phyloP scores from a whole-genome alignment of 257 asterid species.

The Scutellaria galericulata region DNA sequence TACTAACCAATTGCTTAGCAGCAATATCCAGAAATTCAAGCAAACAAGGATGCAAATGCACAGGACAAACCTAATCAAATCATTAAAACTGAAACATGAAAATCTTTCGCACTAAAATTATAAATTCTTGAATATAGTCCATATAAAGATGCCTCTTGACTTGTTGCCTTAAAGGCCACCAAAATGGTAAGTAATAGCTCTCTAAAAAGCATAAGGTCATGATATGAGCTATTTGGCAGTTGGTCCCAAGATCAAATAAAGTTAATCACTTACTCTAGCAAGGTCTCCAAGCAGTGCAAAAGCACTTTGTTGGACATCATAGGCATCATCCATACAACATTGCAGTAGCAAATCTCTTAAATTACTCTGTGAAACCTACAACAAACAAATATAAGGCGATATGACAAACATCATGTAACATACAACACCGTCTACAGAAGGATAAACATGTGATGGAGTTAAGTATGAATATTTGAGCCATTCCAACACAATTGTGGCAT shows the following conservation, averaged over 20 bases:
- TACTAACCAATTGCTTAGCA: constrained; percentile 87
- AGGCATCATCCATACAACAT: constrained; percentile 93
- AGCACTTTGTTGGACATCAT: constrained; percentile 95
- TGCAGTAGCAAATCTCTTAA: constrained; percentile 92
- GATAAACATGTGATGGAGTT: constrained; percentile 25
- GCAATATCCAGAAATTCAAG: constrained; percentile 87
- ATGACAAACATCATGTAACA: constrained; percentile 15
- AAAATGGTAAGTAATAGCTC: neutral
- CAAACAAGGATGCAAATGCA: constrained; percentile 64
- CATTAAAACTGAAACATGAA: constrained; percentile 13
- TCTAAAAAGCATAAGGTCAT: neutral
- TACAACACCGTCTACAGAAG: neutral
- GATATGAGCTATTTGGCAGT: neutral
- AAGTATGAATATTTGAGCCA: constrained; percentile 5
- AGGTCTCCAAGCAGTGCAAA: constrained; percentile 99
- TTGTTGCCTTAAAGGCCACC: neutral
- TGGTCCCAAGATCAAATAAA: neutral
- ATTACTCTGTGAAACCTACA: constrained; percentile 83
- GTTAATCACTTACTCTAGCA: constrained; percentile 72
- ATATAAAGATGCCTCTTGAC: neutral
- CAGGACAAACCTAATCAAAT: constrained; percentile 52
- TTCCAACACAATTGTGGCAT: neutral
- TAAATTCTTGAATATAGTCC: constrained; percentile 6
- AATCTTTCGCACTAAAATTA: neutral
- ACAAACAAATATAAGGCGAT: constrained; percentile 28